These are phyloP conservation scores for Naganishia antarctica DNA, from an alignment of 768 basidiomycete genomes.

Conservation along the genomic window DNA sequence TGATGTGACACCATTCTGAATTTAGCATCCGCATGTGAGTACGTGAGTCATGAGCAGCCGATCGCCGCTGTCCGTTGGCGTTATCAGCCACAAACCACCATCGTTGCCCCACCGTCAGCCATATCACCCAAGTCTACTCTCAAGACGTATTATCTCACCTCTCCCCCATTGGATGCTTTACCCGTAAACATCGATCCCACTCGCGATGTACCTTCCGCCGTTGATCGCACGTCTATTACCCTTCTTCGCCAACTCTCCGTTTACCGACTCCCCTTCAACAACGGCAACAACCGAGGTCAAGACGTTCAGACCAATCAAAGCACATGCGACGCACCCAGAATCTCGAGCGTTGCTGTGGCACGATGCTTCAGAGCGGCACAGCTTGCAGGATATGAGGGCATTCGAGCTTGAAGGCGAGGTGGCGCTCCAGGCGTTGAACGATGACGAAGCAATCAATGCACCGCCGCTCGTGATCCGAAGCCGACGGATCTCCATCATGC, in stretches of 20 bases:
- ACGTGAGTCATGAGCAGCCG: neutral
- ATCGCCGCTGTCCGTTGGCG: neutral
- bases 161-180: neutral
- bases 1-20: too few species aligned
- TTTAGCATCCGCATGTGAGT: too few species aligned
- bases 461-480: constrained; percentile 2
- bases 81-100: neutral
- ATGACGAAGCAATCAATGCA: constrained; percentile 6
- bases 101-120: neutral
- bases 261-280: neutral
- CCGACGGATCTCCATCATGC: neutral
- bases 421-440: neutral
- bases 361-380: constrained; percentile 15
- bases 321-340: constrained; percentile 32
- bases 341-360: constrained; percentile 24
- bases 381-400: neutral
- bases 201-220: constrained; percentile 20
- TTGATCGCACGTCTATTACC: constrained; percentile 33
- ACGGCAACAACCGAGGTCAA: neutral
- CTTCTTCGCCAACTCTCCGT: constrained; percentile 23
- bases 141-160: neutral
- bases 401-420: constrained; percentile 2
- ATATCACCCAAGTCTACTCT: neutral
- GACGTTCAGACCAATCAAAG: constrained; percentile 42
- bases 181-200: neutral